Conservation (phyloP, 2,329 filamentous ascomycete species). For the Zalaria sp. region DNA sequence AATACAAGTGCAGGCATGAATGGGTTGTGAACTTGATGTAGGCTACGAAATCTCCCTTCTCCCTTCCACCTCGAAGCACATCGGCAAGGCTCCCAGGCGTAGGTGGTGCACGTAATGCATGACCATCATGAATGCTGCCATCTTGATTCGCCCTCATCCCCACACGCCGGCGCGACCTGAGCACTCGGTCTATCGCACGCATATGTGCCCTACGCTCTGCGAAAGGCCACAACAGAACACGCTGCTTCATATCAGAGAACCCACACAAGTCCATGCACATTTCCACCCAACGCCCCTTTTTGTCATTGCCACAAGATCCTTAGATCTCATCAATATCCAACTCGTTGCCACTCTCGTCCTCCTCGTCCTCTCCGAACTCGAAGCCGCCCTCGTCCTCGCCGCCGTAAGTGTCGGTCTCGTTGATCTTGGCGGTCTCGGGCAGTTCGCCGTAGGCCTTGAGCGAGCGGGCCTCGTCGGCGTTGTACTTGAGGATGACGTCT, state of each 20-base stretch:
- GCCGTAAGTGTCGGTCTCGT: slow-evolving; percentile 92
- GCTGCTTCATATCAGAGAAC: no score
- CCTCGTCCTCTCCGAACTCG: slow-evolving; percentile 90
- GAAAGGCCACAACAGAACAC: no score
- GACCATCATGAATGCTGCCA: slow-evolving; percentile 3
- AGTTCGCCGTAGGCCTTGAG: slow-evolving; percentile 97
- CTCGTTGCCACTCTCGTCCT: slow-evolving; percentile 52
- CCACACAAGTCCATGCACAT: no score
- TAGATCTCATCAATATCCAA: slow-evolving; percentile 93
- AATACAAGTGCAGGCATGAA: no score
- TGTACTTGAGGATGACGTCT: slow-evolving; percentile 91
- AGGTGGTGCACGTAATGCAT: neutral
- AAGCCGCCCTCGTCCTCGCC: slow-evolving; percentile 93
- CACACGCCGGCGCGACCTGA: no score
- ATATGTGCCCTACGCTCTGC: no score
- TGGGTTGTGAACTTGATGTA: no score
- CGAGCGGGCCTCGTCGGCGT: slow-evolving; percentile 81
- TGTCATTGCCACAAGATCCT: slow-evolving; percentile 5
- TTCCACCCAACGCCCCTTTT: neutral
- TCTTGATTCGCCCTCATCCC: neutral
- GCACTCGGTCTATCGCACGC: no score
- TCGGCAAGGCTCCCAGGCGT: no score
- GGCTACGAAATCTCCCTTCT: no score
- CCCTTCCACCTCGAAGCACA: no score
- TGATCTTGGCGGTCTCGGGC: slow-evolving; percentile 97